Conservation (phyloP, 345 rosid genomes). For the Syzygium aqueum region DNA sequence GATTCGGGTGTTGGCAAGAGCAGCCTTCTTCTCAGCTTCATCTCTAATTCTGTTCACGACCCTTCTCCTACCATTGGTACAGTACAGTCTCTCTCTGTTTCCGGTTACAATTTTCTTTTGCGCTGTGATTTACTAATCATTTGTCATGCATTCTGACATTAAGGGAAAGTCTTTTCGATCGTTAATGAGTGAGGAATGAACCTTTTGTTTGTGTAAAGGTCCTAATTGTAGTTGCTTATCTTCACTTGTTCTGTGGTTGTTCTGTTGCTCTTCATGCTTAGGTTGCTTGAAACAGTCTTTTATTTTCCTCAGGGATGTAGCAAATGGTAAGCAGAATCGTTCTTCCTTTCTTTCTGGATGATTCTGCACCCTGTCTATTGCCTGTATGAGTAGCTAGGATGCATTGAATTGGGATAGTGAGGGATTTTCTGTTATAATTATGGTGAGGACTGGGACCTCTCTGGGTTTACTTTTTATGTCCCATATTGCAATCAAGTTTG, state of each 20-base stretch:
- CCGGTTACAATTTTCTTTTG: not conserved
- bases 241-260: not conserved
- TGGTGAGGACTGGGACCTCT: not conserved
- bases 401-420: not conserved
- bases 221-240: not conserved
- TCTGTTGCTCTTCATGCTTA: not conserved
- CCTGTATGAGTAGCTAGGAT: not conserved
- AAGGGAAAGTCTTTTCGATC: not conserved
- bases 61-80: conserved; percentile 89
- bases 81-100: not conserved
- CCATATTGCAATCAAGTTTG: not conserved
- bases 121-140: not conserved
- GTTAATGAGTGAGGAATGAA: not conserved
- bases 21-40: conserved; percentile 76
- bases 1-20: conserved; percentile 99
- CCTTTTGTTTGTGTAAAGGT: not conserved
- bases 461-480: not conserved
- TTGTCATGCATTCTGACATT: not conserved
- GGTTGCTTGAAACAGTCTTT: not conserved
- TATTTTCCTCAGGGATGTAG: not conserved
- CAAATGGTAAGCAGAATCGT: not conserved
- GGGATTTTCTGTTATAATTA: not conserved
- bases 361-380: not conserved
- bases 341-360: not conserved
- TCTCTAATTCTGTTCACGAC: conserved; percentile 58